Base-by-base conservation (phyloP, 2,329 filamentous ascomycete species). In the Colletotrichum destructivum region DNA sequence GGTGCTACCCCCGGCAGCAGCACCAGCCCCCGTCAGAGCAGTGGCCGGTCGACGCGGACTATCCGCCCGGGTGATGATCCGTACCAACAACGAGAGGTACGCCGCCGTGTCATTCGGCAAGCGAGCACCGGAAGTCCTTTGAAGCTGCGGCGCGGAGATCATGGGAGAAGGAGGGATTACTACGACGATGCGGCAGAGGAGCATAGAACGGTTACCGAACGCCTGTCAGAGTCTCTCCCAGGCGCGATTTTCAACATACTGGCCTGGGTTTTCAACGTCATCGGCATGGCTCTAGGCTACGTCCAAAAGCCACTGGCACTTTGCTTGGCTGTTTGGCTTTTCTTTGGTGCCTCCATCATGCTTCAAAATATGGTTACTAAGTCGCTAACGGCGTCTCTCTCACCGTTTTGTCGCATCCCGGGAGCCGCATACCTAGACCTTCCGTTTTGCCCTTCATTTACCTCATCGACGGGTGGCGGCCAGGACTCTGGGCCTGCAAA, bases 401-500 rank as follows among this genome's bases (percentile, higher is more conserved):
- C 91, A 1, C 92, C 93, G 0, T 75, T 95, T 23, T 95, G 93
- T 77, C 87, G 88, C 23, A 82, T 96, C 2, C 93, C 93, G 0
- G 92, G 92, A 42, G 86, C 84, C 2, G 88, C 89, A 2, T 82
- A 88, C 42, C 78, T 94, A 6, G 83, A 87, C 71, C 82, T 94
- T 1, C 88, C 92, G 0, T 92, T 94, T 75, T 95, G 93, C 74
- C 81, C 83, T 6, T 75, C 76, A 5, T 59, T 73, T n/a, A 35
- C 38, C 11, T 35, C 54, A 3, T 49, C 62, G n/a, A 42, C 55
- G 12, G 38, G 60, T 63, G 15, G 59, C 42, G 38, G 61, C 18
- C 70, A 75, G 56, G 73, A 76, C 26, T 26, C 46, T n/a, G 66
- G 35, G 60, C 60, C 59, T n/a, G 44, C 59, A 18, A 80, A 80